Percentiles rank a stretch among this genome's conserved stretches.
phyloP scores from a whole-genome alignment of 106 monocot species.

The Gastrodia elata region DNA sequence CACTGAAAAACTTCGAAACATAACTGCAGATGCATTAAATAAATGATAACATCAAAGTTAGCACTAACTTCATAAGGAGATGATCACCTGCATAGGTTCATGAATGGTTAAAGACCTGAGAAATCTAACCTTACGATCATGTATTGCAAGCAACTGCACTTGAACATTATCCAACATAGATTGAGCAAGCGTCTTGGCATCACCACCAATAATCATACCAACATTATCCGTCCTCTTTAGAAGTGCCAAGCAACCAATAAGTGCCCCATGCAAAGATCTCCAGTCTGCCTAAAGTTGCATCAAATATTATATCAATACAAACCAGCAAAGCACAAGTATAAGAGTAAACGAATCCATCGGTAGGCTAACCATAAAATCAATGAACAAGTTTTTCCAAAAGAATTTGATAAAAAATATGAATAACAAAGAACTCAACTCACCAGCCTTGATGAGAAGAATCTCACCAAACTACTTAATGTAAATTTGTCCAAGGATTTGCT shows the following conservation, averaged over 20 bases:
- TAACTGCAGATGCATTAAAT: conserved; percentile 42
- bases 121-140: conserved; percentile 69
- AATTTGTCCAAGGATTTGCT: conserved; percentile 39
- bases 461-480: conserved; percentile 44
- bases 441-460: conserved; percentile 75
- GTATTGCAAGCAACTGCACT: conserved; percentile 54
- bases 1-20: conserved; percentile 76
- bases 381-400: background rate
- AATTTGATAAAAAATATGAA: background rate
- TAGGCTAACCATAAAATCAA: background rate
- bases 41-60: conserved; percentile 1
- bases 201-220: conserved; percentile 41
- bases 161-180: conserved; percentile 52
- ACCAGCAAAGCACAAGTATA: background rate
- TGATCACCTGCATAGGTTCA: background rate
- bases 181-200: conserved; percentile 49
- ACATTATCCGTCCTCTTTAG: conserved; percentile 51
- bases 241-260: conserved; percentile 81
- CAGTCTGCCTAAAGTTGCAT: conserved; percentile 70
- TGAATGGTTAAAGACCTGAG: background rate
- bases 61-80: background rate
- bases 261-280: conserved; percentile 75
- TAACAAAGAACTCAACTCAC: conserved; percentile 38
- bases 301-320: conserved; percentile 16
- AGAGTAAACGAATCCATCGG: background rate